Percentiles rank a stretch among this genome's conserved stretches.
phyloP scores from a whole-genome alignment of 2,329 filamentous ascomycete genomes.

The Aspergillus tubingensis region DNA sequence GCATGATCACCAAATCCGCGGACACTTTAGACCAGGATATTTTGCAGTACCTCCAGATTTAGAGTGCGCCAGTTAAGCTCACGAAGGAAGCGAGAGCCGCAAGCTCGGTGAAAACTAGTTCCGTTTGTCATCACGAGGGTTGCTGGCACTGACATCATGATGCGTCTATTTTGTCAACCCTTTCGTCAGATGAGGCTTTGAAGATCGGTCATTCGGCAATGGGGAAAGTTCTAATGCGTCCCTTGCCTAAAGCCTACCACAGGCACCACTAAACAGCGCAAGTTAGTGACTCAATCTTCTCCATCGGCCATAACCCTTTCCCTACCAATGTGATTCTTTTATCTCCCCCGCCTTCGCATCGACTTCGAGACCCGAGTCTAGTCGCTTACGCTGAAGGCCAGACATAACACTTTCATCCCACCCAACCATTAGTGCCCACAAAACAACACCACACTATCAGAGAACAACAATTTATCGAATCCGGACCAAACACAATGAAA shows the following conservation, averaged over 20 bases:
- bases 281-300: background rate
- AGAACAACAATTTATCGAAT: background rate
- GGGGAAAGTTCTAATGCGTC: background rate
- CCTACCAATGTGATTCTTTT: background rate
- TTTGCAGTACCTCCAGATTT: conserved; percentile 6
- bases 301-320: background rate
- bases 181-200: background rate
- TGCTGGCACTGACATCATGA: conserved; percentile 7
- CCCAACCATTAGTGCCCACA: background rate
- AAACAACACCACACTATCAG: background rate
- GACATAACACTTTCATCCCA: background rate
- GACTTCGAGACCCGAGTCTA: background rate
- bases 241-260: background rate
- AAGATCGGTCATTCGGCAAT: background rate
- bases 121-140: background rate
- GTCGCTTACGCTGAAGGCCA: background rate
- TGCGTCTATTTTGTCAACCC: background rate
- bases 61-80: background rate
- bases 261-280: background rate
- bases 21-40: conserved; percentile 3
- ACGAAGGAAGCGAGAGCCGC: background rate
- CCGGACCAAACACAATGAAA: background rate
- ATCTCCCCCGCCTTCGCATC: background rate
- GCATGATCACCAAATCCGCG: background rate
- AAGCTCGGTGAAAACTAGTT: background rate